phyloP scores from a whole-genome alignment of 2,329 filamentous ascomycete genomes.

The Penicillium sp. region DNA sequence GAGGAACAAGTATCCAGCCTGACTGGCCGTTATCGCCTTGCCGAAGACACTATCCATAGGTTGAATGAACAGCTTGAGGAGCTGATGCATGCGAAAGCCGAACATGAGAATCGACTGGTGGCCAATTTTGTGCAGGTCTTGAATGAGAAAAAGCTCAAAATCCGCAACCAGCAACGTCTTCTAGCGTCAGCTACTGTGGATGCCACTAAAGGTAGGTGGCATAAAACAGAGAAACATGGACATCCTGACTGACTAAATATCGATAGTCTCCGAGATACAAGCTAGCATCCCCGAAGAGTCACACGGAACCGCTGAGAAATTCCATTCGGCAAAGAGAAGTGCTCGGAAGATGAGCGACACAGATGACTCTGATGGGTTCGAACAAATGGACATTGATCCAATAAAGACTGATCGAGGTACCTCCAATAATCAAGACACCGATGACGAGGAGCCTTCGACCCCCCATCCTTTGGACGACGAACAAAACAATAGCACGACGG shows the following conservation, averaged over 20 bases:
- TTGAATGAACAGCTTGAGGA: constrained; percentile 58
- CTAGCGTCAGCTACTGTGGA: constrained; percentile 53
- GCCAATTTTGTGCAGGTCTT: constrained; percentile 58
- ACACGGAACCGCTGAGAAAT: constrained; percentile 17
- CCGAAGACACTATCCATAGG: constrained; percentile 52
- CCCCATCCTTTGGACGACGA: constrained; percentile 39
- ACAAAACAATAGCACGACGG: constrained; percentile 31
- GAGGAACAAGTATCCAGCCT: constrained; percentile 44
- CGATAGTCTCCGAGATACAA: constrained; percentile 31
- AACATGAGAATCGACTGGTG: constrained; percentile 59
- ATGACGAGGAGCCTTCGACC: constrained; percentile 30
- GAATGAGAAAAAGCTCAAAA: constrained; percentile 66
- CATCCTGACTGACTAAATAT: neutral
- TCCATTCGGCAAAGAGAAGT: constrained; percentile 30
- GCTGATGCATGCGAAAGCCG: constrained; percentile 56
- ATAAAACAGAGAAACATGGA: neutral
- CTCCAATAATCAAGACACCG: constrained; percentile 24
- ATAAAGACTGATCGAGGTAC: constrained; percentile 10
- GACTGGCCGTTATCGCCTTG: constrained; percentile 42
- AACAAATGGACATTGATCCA: constrained; percentile 39
- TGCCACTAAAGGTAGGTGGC: constrained; percentile 33
- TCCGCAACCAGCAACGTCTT: constrained; percentile 61
- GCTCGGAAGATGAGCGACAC: constrained; percentile 21
- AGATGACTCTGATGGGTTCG: constrained; percentile 37
- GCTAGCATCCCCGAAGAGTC: constrained; percentile 14